Base-by-base conservation (phyloP, 306 rosid species). In the Vigna hirtella region DNA sequence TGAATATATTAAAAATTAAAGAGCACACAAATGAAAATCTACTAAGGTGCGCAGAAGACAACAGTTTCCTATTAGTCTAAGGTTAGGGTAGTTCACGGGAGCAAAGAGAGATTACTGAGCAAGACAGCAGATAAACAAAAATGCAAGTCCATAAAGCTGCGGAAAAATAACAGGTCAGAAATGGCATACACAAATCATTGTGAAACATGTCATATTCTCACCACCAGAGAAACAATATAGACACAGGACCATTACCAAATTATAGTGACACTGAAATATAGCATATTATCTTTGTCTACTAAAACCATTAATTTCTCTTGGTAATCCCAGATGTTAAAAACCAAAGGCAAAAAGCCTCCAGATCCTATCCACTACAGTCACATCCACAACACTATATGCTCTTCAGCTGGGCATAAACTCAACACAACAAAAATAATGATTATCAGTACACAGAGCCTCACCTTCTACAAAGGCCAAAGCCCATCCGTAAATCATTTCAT, bases 21-120 rank as follows among this genome's bases (percentile, higher is more conserved):
- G 57, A 75, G 38, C n/a, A 71, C 45, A 36, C 14, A 14, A 5
- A 62, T 61, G 65, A 52, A 77, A 78, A 32, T 67, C 59, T 48
- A 67, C 65, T n/a, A 18, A 57, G 34, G 51, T 24, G 18, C 10
- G 36, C 74, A 3, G 6, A 65, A 40, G 38, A 40, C 6, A 36
- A 22, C 10, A 16, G 66, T 32, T 64, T 57, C 26, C 13, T 13
- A 43, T 26, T 69, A 38, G 63, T 65, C 77, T 11, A 15, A 64
- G 20, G 10, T 22, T 7, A 63, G 14, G 55, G n/a, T 59, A 59
- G 30, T 59, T 59, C 42, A 28, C 20, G 18, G 38, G 26, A 50
- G 28, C 49, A 18, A 28, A 30, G 1, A 26, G 1, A 36, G 43
- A 57, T 14, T 14, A 18, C 32, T 14, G 18, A 70, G 24, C 48